phyloP scores from a whole-genome alignment of 257 asterid genomes.

The Paraleonurus japonicus region DNA sequence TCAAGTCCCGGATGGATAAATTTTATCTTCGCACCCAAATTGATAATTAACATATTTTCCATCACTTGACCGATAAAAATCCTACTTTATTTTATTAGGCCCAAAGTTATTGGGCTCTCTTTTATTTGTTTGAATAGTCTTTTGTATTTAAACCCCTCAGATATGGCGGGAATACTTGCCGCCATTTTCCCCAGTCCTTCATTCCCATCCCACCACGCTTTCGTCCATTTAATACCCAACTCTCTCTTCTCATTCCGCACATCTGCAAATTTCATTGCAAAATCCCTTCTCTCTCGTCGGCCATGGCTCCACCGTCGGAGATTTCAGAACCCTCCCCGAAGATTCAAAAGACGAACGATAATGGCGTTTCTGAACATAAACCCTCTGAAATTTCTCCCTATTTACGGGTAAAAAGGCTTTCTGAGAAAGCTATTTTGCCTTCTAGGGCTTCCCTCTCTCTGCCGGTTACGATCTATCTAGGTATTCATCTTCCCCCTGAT shows the following conservation, averaged over 20 bases:
- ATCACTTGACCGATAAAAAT: too few species aligned
- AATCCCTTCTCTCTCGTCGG: background rate
- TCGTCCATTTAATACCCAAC: slow-evolving; percentile 17
- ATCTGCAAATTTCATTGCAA: background rate
- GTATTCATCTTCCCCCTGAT: slow-evolving; percentile 25
- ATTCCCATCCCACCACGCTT: background rate
- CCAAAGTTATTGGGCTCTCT: too few species aligned
- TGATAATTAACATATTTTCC: too few species aligned
- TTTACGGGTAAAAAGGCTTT: slow-evolving; percentile 51
- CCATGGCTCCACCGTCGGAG: slow-evolving; percentile 28
- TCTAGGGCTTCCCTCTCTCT: slow-evolving; percentile 51
- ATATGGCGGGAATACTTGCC: slow-evolving; percentile 34
- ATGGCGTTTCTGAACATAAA: slow-evolving; percentile 24
- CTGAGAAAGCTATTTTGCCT: slow-evolving; percentile 57
- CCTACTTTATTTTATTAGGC: too few species aligned
- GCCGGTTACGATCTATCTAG: slow-evolving; percentile 72
- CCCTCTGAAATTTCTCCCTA: slow-evolving; percentile 27
- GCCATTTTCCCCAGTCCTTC: slow-evolving; percentile 8
- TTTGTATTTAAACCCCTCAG: too few species aligned
- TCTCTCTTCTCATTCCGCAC: background rate
- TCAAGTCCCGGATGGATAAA: too few species aligned
- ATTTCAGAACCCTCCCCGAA: slow-evolving; percentile 25
- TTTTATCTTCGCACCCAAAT: too few species aligned
- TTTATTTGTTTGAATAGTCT: too few species aligned
- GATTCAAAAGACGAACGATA: slow-evolving; percentile 20